A percentile compares a stretch with the other conserved stretches of the same genome.
Evolutionary conservation across 2,329 filamentous ascomycete species (phyloP).

Genomic region (Diplodia mutila): DNA sequence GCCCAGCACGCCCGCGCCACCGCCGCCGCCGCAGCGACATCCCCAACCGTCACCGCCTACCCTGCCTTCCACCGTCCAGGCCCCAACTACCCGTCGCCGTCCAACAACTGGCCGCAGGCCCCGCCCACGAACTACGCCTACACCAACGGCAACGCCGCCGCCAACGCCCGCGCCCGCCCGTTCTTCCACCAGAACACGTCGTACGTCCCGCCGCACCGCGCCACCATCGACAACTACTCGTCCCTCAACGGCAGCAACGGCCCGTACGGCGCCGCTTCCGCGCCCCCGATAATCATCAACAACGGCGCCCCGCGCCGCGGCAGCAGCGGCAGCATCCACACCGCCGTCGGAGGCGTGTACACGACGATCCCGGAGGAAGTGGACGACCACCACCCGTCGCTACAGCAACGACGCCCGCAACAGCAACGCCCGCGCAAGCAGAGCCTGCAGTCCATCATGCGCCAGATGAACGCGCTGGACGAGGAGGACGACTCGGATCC

Average conservation of each 20-base stretch:
- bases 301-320: neutral
- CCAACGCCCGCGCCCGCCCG: neutral
- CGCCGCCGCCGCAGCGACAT: neutral
- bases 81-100: neutral
- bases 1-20: slow-evolving; percentile 14
- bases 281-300: neutral
- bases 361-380: slow-evolving; percentile 2
- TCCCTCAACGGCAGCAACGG: neutral
- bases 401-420: neutral
- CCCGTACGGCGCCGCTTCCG: too few relatives aligned
- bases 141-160: neutral
- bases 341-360: neutral
- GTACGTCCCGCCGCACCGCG: slow-evolving; percentile 5
- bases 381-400: neutral
- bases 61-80: neutral
- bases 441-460: slow-evolving; percentile 12
- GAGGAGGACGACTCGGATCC: neutral
- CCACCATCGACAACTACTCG: neutral
- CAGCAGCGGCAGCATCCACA: neutral
- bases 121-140: neutral
- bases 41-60: neutral
- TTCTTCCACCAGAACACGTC: slow-evolving; percentile 8
- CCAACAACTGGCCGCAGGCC: neutral
- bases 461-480: slow-evolving; percentile 14
- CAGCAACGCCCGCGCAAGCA: neutral